Conservation (phyloP, 2,329 filamentous ascomycete species). For the Fusarium sp. region DNA sequence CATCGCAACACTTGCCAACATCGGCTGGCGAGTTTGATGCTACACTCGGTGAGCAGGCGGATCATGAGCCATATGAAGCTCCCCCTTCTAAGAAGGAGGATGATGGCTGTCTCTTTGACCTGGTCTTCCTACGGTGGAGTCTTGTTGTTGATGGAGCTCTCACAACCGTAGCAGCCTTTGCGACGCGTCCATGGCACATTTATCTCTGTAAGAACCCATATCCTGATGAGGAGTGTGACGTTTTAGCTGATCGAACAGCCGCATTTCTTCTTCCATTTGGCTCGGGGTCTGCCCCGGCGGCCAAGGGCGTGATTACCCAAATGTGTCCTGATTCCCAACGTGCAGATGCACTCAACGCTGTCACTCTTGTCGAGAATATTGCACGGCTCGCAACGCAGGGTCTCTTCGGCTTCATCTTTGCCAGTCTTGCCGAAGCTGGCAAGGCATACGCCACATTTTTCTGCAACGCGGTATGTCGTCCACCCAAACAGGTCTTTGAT, state of each 20-base stretch:
- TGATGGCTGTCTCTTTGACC: constrained; percentile 70
- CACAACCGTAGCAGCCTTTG: constrained; percentile 72
- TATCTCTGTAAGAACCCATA: constrained; percentile 63
- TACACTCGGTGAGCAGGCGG: constrained; percentile 54
- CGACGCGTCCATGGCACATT: constrained; percentile 74
- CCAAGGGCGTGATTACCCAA: constrained; percentile 79
- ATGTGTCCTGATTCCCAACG: constrained; percentile 74
- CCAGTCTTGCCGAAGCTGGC: constrained; percentile 70
- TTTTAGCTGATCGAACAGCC: constrained; percentile 51
- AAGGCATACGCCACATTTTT: constrained; percentile 73
- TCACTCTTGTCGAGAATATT: constrained; percentile 78
- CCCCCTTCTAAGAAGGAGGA: constrained; percentile 51
- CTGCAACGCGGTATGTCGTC: constrained; percentile 68
- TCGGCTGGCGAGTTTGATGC: constrained; percentile 57
- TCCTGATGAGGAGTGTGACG: neutral
- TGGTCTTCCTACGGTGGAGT: constrained; percentile 75
- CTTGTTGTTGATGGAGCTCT: constrained; percentile 73
- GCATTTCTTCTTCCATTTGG: constrained; percentile 75
- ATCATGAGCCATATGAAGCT: constrained; percentile 58
- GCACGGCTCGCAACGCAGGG: constrained; percentile 73
- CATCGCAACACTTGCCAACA: constrained; percentile 47
- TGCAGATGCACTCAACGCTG: constrained; percentile 75
- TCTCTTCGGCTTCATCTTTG: constrained; percentile 76
- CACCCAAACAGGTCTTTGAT: neutral
- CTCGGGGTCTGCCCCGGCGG: constrained; percentile 75